Conservation (phyloP, 148 eudicot genomes). For the Rhododendron ovatum region DNA sequence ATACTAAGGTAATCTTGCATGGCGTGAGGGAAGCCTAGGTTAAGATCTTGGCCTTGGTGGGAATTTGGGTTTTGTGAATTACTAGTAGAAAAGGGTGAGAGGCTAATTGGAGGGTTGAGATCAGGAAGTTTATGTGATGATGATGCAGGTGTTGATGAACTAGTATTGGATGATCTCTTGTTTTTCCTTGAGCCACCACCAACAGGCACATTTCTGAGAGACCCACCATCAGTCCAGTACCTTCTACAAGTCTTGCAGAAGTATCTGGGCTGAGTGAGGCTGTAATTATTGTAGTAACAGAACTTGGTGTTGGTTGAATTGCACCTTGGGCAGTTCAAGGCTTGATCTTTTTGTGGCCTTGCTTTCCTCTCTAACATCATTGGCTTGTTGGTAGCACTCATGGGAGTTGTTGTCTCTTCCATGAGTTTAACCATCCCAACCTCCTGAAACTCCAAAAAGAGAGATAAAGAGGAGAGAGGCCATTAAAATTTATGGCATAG, state of each 20-base stretch:
- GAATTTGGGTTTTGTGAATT: slow-evolving; percentile 47
- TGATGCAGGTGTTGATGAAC: slow-evolving; percentile 4
- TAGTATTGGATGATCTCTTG: slow-evolving; percentile 38
- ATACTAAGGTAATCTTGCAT: slow-evolving; percentile 28
- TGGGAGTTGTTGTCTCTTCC: slow-evolving; percentile 36
- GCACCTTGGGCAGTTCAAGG: slow-evolving; percentile 71
- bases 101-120: slow-evolving; percentile 40
- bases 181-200: slow-evolving; percentile 84
- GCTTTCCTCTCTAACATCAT: slow-evolving; percentile 34
- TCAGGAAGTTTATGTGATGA: slow-evolving; percentile 31
- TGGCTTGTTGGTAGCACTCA: slow-evolving; percentile 10
- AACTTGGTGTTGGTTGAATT: slow-evolving; percentile 73
- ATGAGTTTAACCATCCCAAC: slow-evolving; percentile 36
- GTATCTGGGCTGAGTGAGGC: slow-evolving; percentile 75
- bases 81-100: slow-evolving; percentile 15
- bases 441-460: slow-evolving; percentile 23
- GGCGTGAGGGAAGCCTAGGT: slow-evolving; percentile 40
- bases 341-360: slow-evolving; percentile 67
- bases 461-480: neutral
- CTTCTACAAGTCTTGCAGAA: slow-evolving; percentile 83
- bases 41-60: slow-evolving; percentile 55
- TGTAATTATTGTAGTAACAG: slow-evolving; percentile 86
- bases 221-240: slow-evolving; percentile 85
- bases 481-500: neutral
- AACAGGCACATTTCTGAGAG: slow-evolving; percentile 73